Percentiles rank a stretch among this genome's conserved stretches.
Conservation (phyloP, 1,139 yeast species). For the Kodamaea sp. region DNA sequence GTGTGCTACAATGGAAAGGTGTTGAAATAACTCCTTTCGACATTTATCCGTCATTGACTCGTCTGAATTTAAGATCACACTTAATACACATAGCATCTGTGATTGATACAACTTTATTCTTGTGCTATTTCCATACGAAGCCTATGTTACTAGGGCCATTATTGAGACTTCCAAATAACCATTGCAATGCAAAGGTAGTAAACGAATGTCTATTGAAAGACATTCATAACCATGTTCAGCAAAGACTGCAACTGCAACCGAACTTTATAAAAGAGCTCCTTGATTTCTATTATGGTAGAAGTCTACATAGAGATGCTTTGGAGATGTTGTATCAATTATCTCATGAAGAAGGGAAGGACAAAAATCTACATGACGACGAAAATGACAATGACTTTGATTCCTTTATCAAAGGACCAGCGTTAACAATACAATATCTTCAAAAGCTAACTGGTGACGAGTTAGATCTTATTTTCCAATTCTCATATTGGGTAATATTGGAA, state of each 20-base stretch:
- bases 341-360: constrained; percentile 22
- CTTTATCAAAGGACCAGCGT: constrained; percentile 43
- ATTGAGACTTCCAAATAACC: constrained; percentile 68
- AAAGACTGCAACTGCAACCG: constrained; percentile 30
- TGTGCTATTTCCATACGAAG: constrained; percentile 66
- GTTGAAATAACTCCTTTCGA: constrained; percentile 42
- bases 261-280: constrained; percentile 67
- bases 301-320: constrained; percentile 68
- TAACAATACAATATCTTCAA: constrained; percentile 67
- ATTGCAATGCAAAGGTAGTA: constrained; percentile 69
- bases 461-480: constrained; percentile 58
- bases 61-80: constrained; percentile 11
- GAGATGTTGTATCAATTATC: constrained; percentile 49
- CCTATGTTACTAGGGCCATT: constrained; percentile 83
- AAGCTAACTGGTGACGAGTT: constrained; percentile 54
- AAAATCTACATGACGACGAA: constrained; percentile 11
- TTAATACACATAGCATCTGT: constrained; percentile 41
- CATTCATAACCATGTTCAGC: constrained; percentile 24
- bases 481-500: constrained; percentile 54
- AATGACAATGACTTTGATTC: constrained; percentile 27
- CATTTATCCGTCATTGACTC: constrained; percentile 29
- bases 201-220: constrained; percentile 48
- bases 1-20: constrained; percentile 47
- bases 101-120: constrained; percentile 79
- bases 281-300: constrained; percentile 72